Conservation (phyloP, 306 rosid genomes). For the Corylus americana region DNA sequence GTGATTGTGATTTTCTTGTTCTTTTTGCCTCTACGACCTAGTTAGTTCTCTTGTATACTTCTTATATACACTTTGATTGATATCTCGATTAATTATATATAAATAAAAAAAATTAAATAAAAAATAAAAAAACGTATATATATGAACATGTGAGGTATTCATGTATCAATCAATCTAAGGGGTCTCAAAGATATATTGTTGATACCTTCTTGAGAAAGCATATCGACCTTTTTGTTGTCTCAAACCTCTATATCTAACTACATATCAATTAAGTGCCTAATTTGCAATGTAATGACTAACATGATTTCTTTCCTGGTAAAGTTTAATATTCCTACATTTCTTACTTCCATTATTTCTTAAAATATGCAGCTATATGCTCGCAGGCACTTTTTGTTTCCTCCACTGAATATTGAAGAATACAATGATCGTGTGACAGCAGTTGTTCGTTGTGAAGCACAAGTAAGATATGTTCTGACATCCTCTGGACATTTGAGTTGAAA, state of each 20-base stretch:
- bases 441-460: conserved; percentile 96
- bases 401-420: conserved; percentile 75
- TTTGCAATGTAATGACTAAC: not conserved
- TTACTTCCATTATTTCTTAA: conserved; percentile 27
- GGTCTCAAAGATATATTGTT: not conserved
- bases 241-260: not conserved
- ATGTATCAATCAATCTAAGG: not conserved
- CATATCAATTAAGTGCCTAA: not conserved
- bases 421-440: conserved; percentile 85
- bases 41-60: no score
- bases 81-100: no score
- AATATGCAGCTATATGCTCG: conserved; percentile 88
- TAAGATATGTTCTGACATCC: conserved; percentile 32
- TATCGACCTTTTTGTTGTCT: not conserved
- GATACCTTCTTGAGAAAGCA: not conserved
- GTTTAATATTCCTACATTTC: conserved; percentile 17
- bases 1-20: no score
- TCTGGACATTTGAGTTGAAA: conserved; percentile 17
- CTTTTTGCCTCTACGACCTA: no score
- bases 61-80: no score
- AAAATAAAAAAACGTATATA: no score
- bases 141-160: not conserved
- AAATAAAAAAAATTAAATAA: no score
- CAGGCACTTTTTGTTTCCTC: conserved; percentile 92
- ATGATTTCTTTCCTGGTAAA: not conserved